phyloP scores from a whole-genome alignment of 2,329 filamentous ascomycete genomes.

The Penicillium corylophilum region DNA sequence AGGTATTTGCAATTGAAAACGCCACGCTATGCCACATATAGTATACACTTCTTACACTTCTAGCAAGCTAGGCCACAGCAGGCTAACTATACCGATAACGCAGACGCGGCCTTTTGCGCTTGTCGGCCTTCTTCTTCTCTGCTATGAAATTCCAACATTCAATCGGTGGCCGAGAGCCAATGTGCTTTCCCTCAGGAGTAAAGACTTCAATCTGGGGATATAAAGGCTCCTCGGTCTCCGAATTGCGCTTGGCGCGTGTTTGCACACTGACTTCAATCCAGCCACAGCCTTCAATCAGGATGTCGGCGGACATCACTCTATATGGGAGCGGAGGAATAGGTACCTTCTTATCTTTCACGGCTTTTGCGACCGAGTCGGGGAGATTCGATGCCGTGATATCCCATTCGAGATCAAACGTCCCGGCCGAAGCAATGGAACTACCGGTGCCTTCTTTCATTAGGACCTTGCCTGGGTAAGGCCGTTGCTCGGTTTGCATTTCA shows the following conservation, averaged over 20 bases:
- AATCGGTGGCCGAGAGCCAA: slow-evolving; percentile 50
- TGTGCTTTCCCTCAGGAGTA: slow-evolving; percentile 77
- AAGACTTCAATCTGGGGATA: slow-evolving; percentile 74
- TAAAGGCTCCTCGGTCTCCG: slow-evolving; percentile 39
- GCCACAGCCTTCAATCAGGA: slow-evolving; percentile 87
- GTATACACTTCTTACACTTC: slow-evolving; percentile 11
- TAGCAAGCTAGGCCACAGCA: neutral
- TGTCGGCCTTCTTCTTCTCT: slow-evolving; percentile 32
- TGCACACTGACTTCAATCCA: slow-evolving; percentile 90
- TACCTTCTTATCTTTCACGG: slow-evolving; percentile 63
- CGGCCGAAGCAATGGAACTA: slow-evolving; percentile 65
- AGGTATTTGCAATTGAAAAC: slow-evolving; percentile 6
- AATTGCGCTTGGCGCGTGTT: slow-evolving; percentile 58
- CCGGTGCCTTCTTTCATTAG: slow-evolving; percentile 62
- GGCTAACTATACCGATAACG: slow-evolving; percentile 14
- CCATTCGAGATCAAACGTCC: slow-evolving; percentile 70
- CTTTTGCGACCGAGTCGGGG: slow-evolving; percentile 68
- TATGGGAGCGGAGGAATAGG: slow-evolving; percentile 62
- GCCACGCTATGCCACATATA: slow-evolving; percentile 22
- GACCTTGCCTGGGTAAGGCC: slow-evolving; percentile 59
- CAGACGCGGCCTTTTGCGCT: slow-evolving; percentile 26
- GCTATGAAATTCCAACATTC: slow-evolving; percentile 36
- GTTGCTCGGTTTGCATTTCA: slow-evolving; percentile 65
- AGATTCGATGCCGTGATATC: slow-evolving; percentile 81
- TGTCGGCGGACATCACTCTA: slow-evolving; percentile 73